Percentiles rank a stretch among this genome's conserved stretches.
phyloP scores from a whole-genome alignment of 495 filamentous ascomycete genomes.

The Aspergillus leporis region DNA sequence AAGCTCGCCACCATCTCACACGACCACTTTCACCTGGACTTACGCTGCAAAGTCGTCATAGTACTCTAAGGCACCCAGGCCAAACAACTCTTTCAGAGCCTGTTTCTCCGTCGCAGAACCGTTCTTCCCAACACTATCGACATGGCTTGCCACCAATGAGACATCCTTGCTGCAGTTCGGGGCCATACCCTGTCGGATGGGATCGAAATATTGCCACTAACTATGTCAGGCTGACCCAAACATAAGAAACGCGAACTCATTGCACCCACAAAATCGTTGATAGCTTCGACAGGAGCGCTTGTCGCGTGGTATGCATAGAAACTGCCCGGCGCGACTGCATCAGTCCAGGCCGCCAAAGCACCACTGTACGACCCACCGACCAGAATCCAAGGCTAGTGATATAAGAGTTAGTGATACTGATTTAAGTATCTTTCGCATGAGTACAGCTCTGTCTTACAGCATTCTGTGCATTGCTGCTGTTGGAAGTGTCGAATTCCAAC shows the following conservation, averaged over 20 bases:
- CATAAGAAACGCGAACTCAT: too few species aligned
- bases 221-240: not conserved
- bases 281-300: slow-evolving; percentile 62
- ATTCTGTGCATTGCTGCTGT: slow-evolving; percentile 52
- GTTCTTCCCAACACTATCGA: slow-evolving; percentile 48
- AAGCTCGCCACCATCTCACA: too few species aligned
- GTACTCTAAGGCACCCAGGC: slow-evolving; percentile 52
- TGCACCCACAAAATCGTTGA: slow-evolving; percentile 52
- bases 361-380: slow-evolving; percentile 67
- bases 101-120: slow-evolving; percentile 47
- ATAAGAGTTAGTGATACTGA: not conserved
- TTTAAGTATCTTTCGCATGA: not conserved
- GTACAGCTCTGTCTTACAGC: slow-evolving; percentile 33
- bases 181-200: slow-evolving; percentile 62
- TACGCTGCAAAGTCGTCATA: slow-evolving; percentile 60
- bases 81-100: slow-evolving; percentile 59
- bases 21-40: not conserved
- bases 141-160: slow-evolving; percentile 52
- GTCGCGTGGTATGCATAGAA: slow-evolving; percentile 69
- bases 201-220: slow-evolving; percentile 63
- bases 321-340: slow-evolving; percentile 57
- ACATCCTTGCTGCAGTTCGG: slow-evolving; percentile 65
- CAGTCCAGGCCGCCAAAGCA: slow-evolving; percentile 63
- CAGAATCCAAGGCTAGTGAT: slow-evolving; percentile 60
- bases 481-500: slow-evolving; percentile 56